phyloP scores from a whole-genome alignment of 1,139 yeast species.

The Candida sanyaensis region DNA sequence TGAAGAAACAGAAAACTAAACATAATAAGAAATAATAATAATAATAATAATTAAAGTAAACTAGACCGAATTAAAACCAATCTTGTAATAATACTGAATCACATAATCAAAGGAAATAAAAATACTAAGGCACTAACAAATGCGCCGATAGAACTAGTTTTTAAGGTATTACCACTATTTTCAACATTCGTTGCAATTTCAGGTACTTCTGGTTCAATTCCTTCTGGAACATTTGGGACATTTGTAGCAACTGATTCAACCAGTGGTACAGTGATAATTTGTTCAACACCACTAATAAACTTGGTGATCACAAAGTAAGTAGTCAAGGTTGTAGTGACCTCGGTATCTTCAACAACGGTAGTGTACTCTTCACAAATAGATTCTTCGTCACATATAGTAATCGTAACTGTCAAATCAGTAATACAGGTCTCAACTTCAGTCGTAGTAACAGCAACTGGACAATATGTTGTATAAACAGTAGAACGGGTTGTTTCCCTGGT shows the following conservation, averaged over 20 bases:
- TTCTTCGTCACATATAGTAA: constrained; percentile 11
- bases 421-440: constrained; percentile 8
- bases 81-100: not conserved
- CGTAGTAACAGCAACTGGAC: constrained; percentile 12
- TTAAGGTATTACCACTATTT: not conserved
- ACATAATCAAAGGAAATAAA: constrained; percentile 1
- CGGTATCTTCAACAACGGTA: constrained; percentile 6
- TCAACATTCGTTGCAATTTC: not conserved
- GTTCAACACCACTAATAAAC: not conserved
- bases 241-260: constrained; percentile 2
- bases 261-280: not conserved
- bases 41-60: too few relatives aligned
- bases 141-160: not conserved
- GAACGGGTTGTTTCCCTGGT: constrained; percentile 5
- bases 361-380: constrained; percentile 9
- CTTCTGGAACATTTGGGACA: not conserved
- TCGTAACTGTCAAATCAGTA: constrained; percentile 10
- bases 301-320: constrained; percentile 9
- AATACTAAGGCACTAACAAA: not conserved
- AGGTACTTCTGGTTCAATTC: not conserved
- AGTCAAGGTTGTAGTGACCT: constrained; percentile 13
- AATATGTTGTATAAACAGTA: constrained; percentile 14
- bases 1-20: too few relatives aligned
- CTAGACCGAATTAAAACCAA: not conserved
- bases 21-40: too few relatives aligned